phyloP scores from a whole-genome alignment of 495 filamentous ascomycete species.

The Daldinia bambusicola region DNA sequence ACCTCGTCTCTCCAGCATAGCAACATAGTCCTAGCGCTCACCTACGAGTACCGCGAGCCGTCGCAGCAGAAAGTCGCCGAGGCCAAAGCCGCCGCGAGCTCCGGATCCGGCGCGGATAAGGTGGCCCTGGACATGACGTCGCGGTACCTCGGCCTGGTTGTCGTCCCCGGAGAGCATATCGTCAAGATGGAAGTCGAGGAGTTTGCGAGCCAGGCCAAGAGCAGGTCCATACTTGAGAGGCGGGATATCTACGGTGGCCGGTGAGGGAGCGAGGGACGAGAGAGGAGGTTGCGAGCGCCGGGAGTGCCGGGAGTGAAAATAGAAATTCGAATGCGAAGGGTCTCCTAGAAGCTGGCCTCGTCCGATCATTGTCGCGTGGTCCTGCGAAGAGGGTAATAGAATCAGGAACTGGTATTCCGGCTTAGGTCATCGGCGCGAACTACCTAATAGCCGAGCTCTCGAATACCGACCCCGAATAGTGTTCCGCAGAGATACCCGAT shows the following conservation, averaged over 20 bases:
- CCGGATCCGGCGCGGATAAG: constrained; percentile 47
- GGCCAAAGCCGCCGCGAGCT: constrained; percentile 51
- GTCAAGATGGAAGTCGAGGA: constrained; percentile 90
- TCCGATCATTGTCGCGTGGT: not conserved
- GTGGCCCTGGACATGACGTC: constrained; percentile 78
- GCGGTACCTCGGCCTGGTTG: constrained; percentile 87
- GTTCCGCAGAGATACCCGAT: constrained; percentile 2
- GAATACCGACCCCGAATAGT: not conserved
- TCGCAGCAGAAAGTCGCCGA: constrained; percentile 61
- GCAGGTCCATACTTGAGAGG: constrained; percentile 38
- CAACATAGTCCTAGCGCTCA: constrained; percentile 86
- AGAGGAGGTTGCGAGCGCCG: not conserved
- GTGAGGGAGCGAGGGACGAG: not conserved
- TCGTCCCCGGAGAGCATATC: constrained; percentile 87
- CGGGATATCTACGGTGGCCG: constrained; percentile 32
- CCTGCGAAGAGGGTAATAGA: not conserved
- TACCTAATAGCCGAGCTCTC: not conserved
- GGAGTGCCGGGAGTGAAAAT: not conserved
- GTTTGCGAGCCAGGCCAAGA: constrained; percentile 59
- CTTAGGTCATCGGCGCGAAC: not conserved
- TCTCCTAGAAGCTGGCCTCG: not conserved
- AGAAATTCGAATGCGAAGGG: not conserved
- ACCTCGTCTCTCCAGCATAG: constrained; percentile 48
- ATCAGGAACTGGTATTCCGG: not conserved
- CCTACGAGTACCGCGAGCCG: constrained; percentile 87